Evolutionary conservation across 2,329 filamentous ascomycete species (phyloP), one percentile per base, ranked within the genome.

Genomic region (Sporothrix luriei): DNA sequence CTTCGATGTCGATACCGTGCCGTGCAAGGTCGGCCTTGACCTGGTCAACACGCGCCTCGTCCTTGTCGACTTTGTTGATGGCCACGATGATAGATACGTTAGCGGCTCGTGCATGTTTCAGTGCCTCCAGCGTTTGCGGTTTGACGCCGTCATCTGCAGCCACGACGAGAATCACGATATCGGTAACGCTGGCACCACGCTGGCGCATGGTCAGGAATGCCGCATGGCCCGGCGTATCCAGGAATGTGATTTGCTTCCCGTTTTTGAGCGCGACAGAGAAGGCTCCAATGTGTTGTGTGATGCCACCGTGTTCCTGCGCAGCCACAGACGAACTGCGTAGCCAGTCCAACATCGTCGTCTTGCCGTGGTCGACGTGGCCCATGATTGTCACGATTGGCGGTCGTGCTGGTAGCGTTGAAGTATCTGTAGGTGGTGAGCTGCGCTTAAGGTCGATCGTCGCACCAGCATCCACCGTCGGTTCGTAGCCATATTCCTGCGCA

Each of bases 331-430:
- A 95, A 75, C 97, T 96, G 49, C 95, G 91, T 57, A 99, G 83
- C 81, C 90, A 98, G 78, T 99, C 95, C 11, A 99, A 84, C 54
- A 99, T 89, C 0, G 96, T 99, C 0, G 95, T 99, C 82, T 99
- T 99, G 68, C 95, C 95, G 78, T 99, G 95, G 78, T 99, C 96
- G 75, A 99, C 95, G 74, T 99, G 95, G 2, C 95, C 95, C 96
- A 99, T 99, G 76, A 99, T 99, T 0, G 96, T 98, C 51, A 99
- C 94, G 48, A 99, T 93, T 0, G 95, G 96, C 9, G 95, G 94
- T 19, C 96, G 88, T 46, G 83, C 79, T 1, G 93, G 93, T 9
- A 97, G 80, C 16, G 79, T 75, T 0, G 90, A 87, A 64, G 83
- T 85, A 78, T 94, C 92, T 75, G 89, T 88, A 10, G 88, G 87